Base-by-base conservation (phyloP, 768 basidiomycete species). In the Mycena vulgaris region DNA sequence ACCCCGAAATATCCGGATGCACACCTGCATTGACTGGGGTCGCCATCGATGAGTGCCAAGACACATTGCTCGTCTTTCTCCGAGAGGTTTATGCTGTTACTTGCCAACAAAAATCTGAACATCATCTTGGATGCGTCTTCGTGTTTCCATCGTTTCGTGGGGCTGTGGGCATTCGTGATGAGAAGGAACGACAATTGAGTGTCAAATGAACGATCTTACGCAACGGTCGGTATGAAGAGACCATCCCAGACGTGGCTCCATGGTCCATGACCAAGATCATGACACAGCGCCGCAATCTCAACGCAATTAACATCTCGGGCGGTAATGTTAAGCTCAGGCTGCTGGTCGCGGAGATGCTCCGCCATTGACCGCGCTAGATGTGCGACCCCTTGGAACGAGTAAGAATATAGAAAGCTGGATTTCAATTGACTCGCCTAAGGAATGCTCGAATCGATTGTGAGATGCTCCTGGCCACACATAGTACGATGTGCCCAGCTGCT, bases 241-340 rank as follows among this genome's bases (percentile, higher is more conserved):
- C 82, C 80, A 71, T 96, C 94, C 91, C 93, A 96, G 10, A 95
- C 91, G 77, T 96, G 95, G 67, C 90, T 92, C 90, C 92, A 95
- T 0, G 94, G 94, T 0, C 95, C 95, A 74, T 95, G 94, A 0
- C 93, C 94, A 5, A 95, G 87, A 78, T 95, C 94, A 73, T 95
- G 95, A 65, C 94, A 95, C 3, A 95, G 83, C 0, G 93, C 95
- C 0, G 94, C 94, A 27, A 95, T 82, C 66, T 93, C 91, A 21
- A 95, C 90, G 67, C 95, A 95, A 57, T 85, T 84, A 33, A 95
- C 83, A 67, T 96, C 93, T 23, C 93, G 86, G 49, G 90, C 85
- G 0, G 89, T 90, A 66, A 95, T 94, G 0, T 80, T 81, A 1
- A 95, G 85, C 13, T 88, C 82, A 0, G 88, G 89, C 69, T 96